Evolutionary conservation across 208 protist species (phyloP), one percentile per base, ranked within the genome.

Genomic region (Leishmania aethiopica): DNA sequence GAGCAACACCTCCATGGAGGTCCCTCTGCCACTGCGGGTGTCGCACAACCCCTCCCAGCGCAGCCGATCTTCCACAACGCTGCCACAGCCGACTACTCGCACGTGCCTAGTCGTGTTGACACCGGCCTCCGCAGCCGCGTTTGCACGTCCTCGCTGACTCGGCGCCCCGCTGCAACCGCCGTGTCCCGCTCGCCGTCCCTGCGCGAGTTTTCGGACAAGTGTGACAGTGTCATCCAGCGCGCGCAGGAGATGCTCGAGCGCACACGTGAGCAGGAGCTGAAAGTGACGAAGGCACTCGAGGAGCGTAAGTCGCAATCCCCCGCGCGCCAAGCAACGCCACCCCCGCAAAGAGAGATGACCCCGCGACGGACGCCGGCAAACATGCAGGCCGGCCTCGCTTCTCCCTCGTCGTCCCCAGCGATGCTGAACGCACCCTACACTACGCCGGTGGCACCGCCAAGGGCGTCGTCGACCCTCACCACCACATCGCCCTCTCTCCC

Each of bases 161-260:
- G 62, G 4, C 74, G 78, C 47, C 53, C 73, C 47, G 55, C n/a
- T 55, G 51, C 66, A 28, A 19, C 0, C 45, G 37, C 32, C 35
- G 35, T 22, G 15, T 45, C 62, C 15, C 28, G 42, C 55, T 78
- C 82, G 51, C 60, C 77, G 2, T 78, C 73, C 32, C 62, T 89
- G n/a, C 79, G 73, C 13, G 86, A 84, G 60, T 87, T 89, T 49
- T 73, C 75, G 3, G 71, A 59, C 5, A 72, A 86, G 53, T 95
- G 92, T 40, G 89, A 93, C 80, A 82, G 77, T 22, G 89, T 91
- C 53, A 78, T 92, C 13, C 76, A 87, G 71, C 90, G 91, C 28
- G 92, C 90, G 1, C 78, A 93, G 57, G 78, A 82, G 47, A 79
- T 96, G 66, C 88, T 96, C 11, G 84, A 91, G 57, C 76, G 84